These are phyloP conservation scores for Penicillium sclerotiorum DNA, from an alignment of 2,329 filamentous ascomycete genomes.

Conservation along the genomic window DNA sequence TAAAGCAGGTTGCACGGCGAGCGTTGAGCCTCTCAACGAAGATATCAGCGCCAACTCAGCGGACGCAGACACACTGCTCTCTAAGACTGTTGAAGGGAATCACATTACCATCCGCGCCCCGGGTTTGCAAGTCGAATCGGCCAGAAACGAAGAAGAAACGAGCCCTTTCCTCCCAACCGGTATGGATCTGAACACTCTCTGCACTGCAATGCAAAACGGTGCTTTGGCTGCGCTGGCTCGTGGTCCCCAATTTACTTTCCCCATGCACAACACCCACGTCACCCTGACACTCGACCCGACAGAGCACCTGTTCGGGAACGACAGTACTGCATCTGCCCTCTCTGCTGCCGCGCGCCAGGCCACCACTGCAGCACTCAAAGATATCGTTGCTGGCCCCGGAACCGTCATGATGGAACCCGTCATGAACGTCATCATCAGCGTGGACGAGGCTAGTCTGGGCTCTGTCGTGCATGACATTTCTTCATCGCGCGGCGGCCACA, in stretches of 20 bases:
- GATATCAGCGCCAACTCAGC: constrained; percentile 19
- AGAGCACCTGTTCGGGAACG: constrained; percentile 66
- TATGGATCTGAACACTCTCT: constrained; percentile 52
- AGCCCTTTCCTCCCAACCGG: constrained; percentile 57
- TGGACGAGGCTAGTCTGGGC: constrained; percentile 79
- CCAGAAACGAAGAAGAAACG: constrained; percentile 42
- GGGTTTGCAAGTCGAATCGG: constrained; percentile 46
- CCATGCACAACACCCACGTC: constrained; percentile 75
- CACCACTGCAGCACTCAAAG: constrained; percentile 69
- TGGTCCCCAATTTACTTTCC: constrained; percentile 78
- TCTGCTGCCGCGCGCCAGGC: constrained; percentile 70
- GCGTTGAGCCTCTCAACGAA: constrained; percentile 62
- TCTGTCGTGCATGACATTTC: constrained; percentile 81
- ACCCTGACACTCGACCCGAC: constrained; percentile 68
- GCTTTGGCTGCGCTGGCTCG: constrained; percentile 80
- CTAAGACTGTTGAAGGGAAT: constrained; percentile 68
- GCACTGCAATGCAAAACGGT: constrained; percentile 70
- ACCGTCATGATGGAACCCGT: constrained; percentile 86
- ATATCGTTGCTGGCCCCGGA: constrained; percentile 41
- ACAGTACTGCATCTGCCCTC: constrained; percentile 67
- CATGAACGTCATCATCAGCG: constrained; percentile 84
- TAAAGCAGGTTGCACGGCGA: constrained; percentile 73
- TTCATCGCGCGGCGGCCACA: constrained; percentile 70
- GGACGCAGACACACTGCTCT: constrained; percentile 39
- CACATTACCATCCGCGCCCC: constrained; percentile 61